Percentiles rank a stretch among this genome's conserved stretches.
phyloP scores from a whole-genome alignment of 306 rosid genomes.

The Quercus agrifolia region DNA sequence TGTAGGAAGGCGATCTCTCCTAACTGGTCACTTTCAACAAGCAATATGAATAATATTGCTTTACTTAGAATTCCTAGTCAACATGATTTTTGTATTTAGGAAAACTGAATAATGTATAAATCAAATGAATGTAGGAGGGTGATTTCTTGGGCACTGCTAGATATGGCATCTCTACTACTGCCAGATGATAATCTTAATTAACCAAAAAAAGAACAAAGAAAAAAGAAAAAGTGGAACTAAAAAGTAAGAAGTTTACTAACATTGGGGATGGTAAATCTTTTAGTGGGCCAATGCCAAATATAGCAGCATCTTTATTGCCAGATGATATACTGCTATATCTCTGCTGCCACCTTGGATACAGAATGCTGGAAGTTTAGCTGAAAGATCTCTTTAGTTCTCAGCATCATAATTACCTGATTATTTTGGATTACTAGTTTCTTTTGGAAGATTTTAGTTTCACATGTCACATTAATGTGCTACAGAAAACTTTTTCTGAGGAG shows the following conservation, averaged over 20 bases:
- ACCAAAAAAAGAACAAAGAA: neutral
- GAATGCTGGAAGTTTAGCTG: neutral
- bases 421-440: neutral
- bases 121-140: no score
- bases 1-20: no score
- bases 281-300: no score
- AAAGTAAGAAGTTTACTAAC: no score
- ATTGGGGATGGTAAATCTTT: no score
- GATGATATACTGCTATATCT: neutral
- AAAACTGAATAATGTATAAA: no score
- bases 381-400: neutral
- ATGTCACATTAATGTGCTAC: neutral
- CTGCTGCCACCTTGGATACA: neutral
- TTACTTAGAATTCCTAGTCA: no score
- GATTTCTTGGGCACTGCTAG: neutral
- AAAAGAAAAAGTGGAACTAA: neutral
- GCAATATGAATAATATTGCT: no score
- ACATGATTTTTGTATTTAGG: no score
- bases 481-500: neutral
- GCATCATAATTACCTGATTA: neutral
- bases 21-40: no score
- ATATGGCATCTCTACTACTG: neutral
- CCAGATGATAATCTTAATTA: neutral
- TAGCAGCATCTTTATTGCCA: no score
- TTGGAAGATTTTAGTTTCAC: neutral